These are phyloP conservation scores for Trichoderma atrobrunneum DNA, from an alignment of 2,329 filamentous ascomycete species.

Conservation along the genomic window DNA sequence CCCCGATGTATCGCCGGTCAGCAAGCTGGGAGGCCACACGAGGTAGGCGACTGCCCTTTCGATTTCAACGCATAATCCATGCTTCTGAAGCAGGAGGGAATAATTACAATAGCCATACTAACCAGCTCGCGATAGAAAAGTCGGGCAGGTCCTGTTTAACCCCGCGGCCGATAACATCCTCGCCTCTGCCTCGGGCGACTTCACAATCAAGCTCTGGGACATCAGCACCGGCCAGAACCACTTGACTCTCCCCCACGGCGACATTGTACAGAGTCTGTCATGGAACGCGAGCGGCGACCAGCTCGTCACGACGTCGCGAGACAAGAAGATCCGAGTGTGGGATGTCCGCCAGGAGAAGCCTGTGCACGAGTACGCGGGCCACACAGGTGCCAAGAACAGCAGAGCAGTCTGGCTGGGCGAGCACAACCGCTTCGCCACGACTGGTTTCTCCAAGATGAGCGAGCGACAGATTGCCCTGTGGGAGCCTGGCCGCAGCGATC, in stretches of 20 bases:
- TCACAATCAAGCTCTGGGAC: slow-evolving; percentile 95
- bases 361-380: slow-evolving; percentile 78
- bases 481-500: slow-evolving; percentile 84
- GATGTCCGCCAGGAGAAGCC: slow-evolving; percentile 91
- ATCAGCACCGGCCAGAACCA: slow-evolving; percentile 72
- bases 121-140: slow-evolving; percentile 62
- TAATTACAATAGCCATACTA: slow-evolving; percentile 21
- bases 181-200: slow-evolving; percentile 91
- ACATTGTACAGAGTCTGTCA: slow-evolving; percentile 92
- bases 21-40: slow-evolving; percentile 81
- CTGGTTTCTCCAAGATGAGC: slow-evolving; percentile 97
- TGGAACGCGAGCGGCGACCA: slow-evolving; percentile 89
- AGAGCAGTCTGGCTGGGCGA: slow-evolving; percentile 96
- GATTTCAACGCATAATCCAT: background rate
- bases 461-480: slow-evolving; percentile 93
- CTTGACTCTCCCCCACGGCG: slow-evolving; percentile 76
- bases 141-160: slow-evolving; percentile 97
- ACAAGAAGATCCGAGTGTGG: slow-evolving; percentile 98
- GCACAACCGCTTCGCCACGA: slow-evolving; percentile 92
- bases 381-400: slow-evolving; percentile 95
- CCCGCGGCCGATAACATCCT: slow-evolving; percentile 93
- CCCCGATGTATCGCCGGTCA: slow-evolving; percentile 73
- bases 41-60: slow-evolving; percentile 53
- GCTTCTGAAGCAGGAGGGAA: background rate
- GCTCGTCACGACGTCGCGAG: slow-evolving; percentile 87